These are phyloP conservation scores for Flaveria linearis DNA, from an alignment of 129 eudicot genomes.

Conservation along the genomic window DNA sequence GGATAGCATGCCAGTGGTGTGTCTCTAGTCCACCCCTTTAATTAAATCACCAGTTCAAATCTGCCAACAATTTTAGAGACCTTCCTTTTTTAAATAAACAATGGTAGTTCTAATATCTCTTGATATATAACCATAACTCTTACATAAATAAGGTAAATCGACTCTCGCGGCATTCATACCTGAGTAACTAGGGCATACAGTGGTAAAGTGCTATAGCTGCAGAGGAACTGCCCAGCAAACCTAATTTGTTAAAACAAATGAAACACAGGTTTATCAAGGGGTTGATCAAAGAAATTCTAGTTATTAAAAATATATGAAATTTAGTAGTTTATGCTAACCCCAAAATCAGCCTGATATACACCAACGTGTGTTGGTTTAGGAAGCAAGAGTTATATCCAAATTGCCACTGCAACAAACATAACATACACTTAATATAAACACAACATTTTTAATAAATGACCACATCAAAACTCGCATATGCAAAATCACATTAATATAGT, in stretches of 20 bases:
- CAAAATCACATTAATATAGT: not conserved
- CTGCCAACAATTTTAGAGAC: no score
- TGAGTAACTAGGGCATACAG: slow-evolving; percentile 93
- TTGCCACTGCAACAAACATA: slow-evolving; percentile 80
- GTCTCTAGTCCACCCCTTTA: no score
- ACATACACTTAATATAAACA: slow-evolving; percentile 8
- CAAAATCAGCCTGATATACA: slow-evolving; percentile 72
- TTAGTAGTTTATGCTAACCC: slow-evolving; percentile 46
- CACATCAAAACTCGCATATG: not conserved
- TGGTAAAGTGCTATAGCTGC: slow-evolving; percentile 99
- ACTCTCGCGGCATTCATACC: slow-evolving; percentile 81
- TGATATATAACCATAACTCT: slow-evolving; percentile 33
- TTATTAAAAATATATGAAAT: not conserved
- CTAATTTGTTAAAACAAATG: slow-evolving; percentile 31
- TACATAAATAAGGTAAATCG: slow-evolving; percentile 62
- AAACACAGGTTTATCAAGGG: not conserved
- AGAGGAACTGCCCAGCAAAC: slow-evolving; percentile 84
- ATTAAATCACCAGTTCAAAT: no score
- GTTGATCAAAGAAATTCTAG: not conserved
- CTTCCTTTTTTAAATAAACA: not conserved
- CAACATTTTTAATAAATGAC: not conserved
- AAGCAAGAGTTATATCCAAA: slow-evolving; percentile 92
- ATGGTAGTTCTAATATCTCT: not conserved
- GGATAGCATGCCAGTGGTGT: no score
- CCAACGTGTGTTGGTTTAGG: slow-evolving; percentile 74